These are phyloP conservation scores for Chrysanthemum seticuspe DNA, from an alignment of 129 eudicot species.

Conservation along the genomic window DNA sequence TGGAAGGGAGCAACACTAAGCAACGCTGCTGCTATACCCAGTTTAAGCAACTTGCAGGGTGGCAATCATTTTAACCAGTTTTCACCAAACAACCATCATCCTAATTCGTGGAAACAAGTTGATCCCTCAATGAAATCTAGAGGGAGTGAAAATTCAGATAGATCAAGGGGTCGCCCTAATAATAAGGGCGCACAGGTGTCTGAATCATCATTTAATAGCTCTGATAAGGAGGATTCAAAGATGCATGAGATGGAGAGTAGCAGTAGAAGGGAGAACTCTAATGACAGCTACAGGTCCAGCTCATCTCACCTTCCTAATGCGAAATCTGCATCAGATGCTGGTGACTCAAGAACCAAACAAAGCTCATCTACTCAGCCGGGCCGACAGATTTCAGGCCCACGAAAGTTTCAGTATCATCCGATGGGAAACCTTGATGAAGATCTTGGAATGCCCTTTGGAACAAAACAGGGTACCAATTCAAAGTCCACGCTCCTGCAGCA, in stretches of 20 bases:
- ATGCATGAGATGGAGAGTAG: slow-evolving; percentile 44
- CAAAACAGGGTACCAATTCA: slow-evolving; percentile 42
- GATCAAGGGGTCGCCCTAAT: slow-evolving; percentile 36
- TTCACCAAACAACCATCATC: slow-evolving; percentile 37
- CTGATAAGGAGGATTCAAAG: slow-evolving; percentile 44
- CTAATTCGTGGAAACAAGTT: slow-evolving; percentile 57
- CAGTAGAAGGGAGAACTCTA: slow-evolving; percentile 56
- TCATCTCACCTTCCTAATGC: slow-evolving; percentile 41
- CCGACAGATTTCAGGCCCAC: slow-evolving; percentile 38
- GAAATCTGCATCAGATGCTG: slow-evolving; percentile 41
- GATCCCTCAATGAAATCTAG: slow-evolving; percentile 39
- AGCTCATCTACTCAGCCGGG: slow-evolving; percentile 43
- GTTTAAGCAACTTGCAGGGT: slow-evolving; percentile 34
- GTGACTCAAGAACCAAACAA: slow-evolving; percentile 54
- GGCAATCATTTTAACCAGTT: slow-evolving; percentile 34
- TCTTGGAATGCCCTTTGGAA: slow-evolving; percentile 45
- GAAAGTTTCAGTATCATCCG: slow-evolving; percentile 89
- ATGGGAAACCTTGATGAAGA: slow-evolving; percentile 82
- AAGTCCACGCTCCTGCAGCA: slow-evolving; percentile 45
- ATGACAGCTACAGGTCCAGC: slow-evolving; percentile 54
- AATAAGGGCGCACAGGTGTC: slow-evolving; percentile 45
- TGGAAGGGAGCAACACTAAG: slow-evolving; percentile 33
- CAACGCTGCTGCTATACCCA: slow-evolving; percentile 30
- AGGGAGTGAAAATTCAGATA: slow-evolving; percentile 47
- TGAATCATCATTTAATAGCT: slow-evolving; percentile 50